A percentile compares a stretch with the other conserved stretches of the same genome.
These are phyloP conservation scores for Pythium oligandrum DNA, from an alignment of 352 stramenopile species.

Conservation along the genomic window DNA sequence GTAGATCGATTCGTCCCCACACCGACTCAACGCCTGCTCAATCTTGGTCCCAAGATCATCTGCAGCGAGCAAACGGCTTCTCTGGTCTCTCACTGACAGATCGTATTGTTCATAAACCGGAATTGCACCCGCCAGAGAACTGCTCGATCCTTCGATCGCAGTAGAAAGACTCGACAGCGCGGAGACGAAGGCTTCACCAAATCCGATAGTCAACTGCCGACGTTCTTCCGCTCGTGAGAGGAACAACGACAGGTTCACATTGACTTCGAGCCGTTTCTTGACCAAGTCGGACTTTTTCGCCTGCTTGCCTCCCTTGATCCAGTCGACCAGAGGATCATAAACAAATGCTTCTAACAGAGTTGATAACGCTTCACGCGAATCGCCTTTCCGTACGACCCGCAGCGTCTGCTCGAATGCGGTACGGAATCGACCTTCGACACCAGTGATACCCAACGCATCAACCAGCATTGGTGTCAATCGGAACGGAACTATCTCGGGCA, in stretches of 20 bases:
- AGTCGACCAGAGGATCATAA: slow-evolving; percentile 82
- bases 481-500: slow-evolving; percentile 90
- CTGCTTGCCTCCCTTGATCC: slow-evolving; percentile 25
- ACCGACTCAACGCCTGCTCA: neutral
- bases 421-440: slow-evolving; percentile 70
- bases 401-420: slow-evolving; percentile 69
- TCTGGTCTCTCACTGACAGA: neutral
- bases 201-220: slow-evolving; percentile 48
- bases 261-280: slow-evolving; percentile 74
- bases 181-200: slow-evolving; percentile 31
- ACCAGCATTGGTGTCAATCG: slow-evolving; percentile 82
- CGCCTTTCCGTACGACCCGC: slow-evolving; percentile 52
- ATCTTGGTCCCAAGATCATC: neutral
- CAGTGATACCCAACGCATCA: slow-evolving; percentile 67
- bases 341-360: slow-evolving; percentile 82
- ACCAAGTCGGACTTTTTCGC: slow-evolving; percentile 7
- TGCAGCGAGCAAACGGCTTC: neutral
- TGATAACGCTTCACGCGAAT: slow-evolving; percentile 65
- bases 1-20: neutral
- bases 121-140: too few species aligned
- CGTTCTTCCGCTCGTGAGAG: slow-evolving; percentile 75
- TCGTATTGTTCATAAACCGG: neutral
- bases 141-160: too few species aligned
- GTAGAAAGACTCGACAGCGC: neutral
- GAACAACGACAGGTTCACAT: slow-evolving; percentile 85